phyloP scores from a whole-genome alignment of 2,329 filamentous ascomycete genomes.

The Botrytis squamosa region DNA sequence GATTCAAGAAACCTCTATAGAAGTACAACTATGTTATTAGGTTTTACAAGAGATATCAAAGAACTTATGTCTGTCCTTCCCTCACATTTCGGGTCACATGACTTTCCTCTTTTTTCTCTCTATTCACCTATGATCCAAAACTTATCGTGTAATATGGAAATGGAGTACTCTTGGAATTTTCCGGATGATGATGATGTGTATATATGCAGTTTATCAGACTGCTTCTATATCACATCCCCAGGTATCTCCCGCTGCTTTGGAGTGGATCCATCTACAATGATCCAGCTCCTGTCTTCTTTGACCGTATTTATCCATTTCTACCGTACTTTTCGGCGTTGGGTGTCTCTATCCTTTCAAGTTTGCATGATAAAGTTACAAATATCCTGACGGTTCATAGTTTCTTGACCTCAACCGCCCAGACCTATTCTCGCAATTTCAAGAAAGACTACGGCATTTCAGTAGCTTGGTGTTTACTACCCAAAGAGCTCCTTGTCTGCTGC shows the following conservation, averaged over 20 bases:
- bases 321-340: neutral
- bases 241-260: neutral
- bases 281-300: neutral
- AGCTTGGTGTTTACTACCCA: neutral
- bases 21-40: neutral
- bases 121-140: neutral
- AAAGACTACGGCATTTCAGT: neutral
- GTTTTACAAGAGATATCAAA: neutral
- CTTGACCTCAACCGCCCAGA: neutral
- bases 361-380: neutral
- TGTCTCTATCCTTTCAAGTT: neutral
- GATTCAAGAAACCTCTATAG: neutral
- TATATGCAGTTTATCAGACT: neutral
- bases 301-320: neutral
- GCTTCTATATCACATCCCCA: neutral
- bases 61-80: neutral
- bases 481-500: neutral
- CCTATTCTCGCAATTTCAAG: neutral
- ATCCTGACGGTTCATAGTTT: constrained; percentile 6
- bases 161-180: neutral
- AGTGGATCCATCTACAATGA: neutral
- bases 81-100: neutral
- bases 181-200: neutral
- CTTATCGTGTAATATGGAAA: neutral
- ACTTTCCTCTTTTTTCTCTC: neutral